phyloP scores from a whole-genome alignment of 148 eudicot genomes.

The Rhododendron henanense region DNA sequence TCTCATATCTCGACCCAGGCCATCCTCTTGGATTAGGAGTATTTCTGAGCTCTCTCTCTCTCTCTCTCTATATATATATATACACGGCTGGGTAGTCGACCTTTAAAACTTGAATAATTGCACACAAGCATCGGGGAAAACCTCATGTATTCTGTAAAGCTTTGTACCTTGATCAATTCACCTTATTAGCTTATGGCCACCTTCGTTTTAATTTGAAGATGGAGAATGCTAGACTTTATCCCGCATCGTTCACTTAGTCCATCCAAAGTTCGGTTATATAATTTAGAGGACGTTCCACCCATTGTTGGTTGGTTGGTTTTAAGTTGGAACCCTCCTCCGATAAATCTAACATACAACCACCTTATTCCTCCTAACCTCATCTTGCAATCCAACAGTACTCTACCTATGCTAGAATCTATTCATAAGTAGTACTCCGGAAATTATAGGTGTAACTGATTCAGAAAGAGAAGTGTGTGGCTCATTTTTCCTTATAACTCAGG shows the following conservation, averaged over 20 bases:
- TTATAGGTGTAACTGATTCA: background rate
- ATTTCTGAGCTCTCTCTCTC: background rate
- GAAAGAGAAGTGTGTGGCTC: background rate
- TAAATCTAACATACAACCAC: background rate
- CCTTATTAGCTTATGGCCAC: background rate
- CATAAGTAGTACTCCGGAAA: background rate
- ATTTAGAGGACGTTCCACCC: no score
- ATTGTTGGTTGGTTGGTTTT: no score
- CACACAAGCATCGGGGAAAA: background rate
- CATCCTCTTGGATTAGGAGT: background rate
- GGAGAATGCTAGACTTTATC: no score
- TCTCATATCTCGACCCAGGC: background rate
- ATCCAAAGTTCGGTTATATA: no score
- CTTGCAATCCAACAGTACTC: background rate
- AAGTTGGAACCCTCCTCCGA: no score
- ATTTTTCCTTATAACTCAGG: background rate
- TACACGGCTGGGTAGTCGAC: background rate
- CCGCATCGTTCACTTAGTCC: no score
- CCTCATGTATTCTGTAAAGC: background rate
- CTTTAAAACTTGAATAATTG: background rate
- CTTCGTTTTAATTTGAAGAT: background rate
- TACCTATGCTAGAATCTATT: background rate
- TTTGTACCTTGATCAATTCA: background rate
- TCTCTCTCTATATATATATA: no score
- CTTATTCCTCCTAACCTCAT: no score